phyloP scores from a whole-genome alignment of 768 basidiomycete genomes.

The Tricholoma saponaceum region DNA sequence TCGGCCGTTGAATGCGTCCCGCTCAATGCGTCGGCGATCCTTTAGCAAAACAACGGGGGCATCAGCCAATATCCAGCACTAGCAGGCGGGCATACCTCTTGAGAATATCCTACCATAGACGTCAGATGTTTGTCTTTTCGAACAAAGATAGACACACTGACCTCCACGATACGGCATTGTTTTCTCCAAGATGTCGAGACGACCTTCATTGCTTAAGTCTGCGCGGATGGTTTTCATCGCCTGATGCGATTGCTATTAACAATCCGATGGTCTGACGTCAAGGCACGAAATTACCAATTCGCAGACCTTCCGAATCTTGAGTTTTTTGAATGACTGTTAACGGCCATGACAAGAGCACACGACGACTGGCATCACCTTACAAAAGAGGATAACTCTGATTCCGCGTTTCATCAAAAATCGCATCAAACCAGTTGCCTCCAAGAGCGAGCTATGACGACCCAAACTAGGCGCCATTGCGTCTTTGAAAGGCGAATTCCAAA shows the following conservation, averaged over 20 bases:
- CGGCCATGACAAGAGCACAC: background rate
- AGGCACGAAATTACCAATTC: slow-evolving; percentile 54
- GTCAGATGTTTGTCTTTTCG: background rate
- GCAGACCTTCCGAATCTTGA: slow-evolving; percentile 74
- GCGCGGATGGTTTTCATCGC: slow-evolving; percentile 75
- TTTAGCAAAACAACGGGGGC: slow-evolving; percentile 20
- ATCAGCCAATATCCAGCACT: background rate
- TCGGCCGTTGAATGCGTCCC: slow-evolving; percentile 80
- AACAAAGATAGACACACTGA: slow-evolving; percentile 22
- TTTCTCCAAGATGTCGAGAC: slow-evolving; percentile 67
- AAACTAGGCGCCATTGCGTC: slow-evolving; percentile 50
- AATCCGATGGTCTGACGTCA: background rate
- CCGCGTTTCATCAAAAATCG: slow-evolving; percentile 79
- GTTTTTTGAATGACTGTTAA: background rate
- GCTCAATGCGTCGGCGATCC: slow-evolving; percentile 82
- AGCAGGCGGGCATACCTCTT: slow-evolving; percentile 39
- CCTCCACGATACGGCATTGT: slow-evolving; percentile 86
- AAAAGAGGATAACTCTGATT: slow-evolving; percentile 82
- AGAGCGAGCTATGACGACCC: slow-evolving; percentile 54
- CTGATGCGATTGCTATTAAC: slow-evolving; percentile 32
- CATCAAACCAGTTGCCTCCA: slow-evolving; percentile 71
- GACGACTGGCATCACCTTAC: slow-evolving; percentile 48
- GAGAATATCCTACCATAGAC: slow-evolving; percentile 57
- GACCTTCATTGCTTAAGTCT: slow-evolving; percentile 69
- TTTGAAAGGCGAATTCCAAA: slow-evolving; percentile 69